A percentile compares a stretch with the other conserved stretches of the same genome.
Evolutionary conservation across 192 early-diverging fungal genomes (phyloP).

Genomic region (Jimgerdemannia flammicorona): DNA sequence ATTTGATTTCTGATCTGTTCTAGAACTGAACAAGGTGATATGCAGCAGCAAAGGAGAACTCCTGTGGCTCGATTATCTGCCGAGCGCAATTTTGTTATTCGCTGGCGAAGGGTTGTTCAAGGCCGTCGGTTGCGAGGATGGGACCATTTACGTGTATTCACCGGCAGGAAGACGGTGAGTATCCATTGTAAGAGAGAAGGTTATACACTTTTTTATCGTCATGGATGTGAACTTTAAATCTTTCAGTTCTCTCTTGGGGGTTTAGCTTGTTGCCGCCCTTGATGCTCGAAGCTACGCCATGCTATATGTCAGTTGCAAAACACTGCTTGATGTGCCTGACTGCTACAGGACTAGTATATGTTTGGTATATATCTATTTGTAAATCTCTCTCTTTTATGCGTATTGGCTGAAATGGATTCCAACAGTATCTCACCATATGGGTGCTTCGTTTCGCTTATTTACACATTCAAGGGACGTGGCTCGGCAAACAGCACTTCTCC

Average conservation of each 20-base stretch:
- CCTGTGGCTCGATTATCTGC: conserved; percentile 60
- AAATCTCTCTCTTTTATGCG: too few species aligned
- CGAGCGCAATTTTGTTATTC: conserved; percentile 53
- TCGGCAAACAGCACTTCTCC: conserved; percentile 41
- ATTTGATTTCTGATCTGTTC: not conserved
- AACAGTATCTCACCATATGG: too few species aligned
- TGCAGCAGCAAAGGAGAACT: conserved; percentile 42
- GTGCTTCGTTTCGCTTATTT: too few species aligned
- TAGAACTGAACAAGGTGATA: conserved; percentile 35
- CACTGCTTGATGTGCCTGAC: conserved; percentile 65
- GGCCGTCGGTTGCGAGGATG: conserved; percentile 64
- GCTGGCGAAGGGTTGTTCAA: conserved; percentile 54
- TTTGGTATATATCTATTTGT: conserved; percentile 49
- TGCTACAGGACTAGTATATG: conserved; percentile 54
- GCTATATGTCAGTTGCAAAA: conserved; percentile 50
- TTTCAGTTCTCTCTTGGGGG: too few species aligned
- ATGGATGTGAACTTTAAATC: not conserved
- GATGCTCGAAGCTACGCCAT: conserved; percentile 56
- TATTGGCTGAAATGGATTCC: too few species aligned
- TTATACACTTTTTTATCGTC: not conserved
- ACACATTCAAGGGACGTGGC: conserved; percentile 54
- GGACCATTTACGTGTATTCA: conserved; percentile 59
- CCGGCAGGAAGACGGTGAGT: conserved; percentile 63
- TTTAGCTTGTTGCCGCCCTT: conserved; percentile 65
- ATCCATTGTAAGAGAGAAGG: not conserved